A percentile compares a stretch with the other conserved stretches of the same genome.
Conservation (phyloP, 495 filamentous ascomycete species). For the Aeminium ludgeri region DNA sequence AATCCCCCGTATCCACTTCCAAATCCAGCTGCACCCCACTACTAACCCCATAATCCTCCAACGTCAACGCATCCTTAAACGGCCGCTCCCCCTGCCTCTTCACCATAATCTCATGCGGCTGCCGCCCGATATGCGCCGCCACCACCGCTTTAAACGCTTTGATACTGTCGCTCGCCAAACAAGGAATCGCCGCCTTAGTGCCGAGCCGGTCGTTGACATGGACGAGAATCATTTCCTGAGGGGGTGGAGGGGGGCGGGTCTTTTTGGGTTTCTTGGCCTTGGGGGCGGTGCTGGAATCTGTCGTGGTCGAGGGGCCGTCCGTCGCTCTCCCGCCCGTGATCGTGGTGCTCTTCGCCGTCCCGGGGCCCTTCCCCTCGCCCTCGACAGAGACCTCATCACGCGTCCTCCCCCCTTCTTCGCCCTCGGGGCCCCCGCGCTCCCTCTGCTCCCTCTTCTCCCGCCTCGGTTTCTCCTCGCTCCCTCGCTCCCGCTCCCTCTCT, state of each 20-base stretch:
- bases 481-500: slow-evolving; percentile 7
- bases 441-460: background rate
- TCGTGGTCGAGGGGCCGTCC: background rate
- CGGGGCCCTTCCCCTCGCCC: no score
- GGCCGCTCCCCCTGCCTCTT: slow-evolving; percentile 83
- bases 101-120: slow-evolving; percentile 77
- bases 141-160: slow-evolving; percentile 78
- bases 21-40: slow-evolving; percentile 82
- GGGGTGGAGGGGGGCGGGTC: slow-evolving; percentile 22
- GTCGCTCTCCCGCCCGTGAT: background rate
- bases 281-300: background rate
- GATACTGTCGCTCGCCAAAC: slow-evolving; percentile 63
- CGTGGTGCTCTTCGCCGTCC: no score
- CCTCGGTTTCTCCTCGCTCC: background rate
- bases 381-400: no score
- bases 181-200: slow-evolving; percentile 79
- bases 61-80: slow-evolving; percentile 72
- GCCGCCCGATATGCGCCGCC: slow-evolving; percentile 66
- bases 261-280: slow-evolving; percentile 10
- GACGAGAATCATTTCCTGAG: slow-evolving; percentile 78
- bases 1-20: slow-evolving; percentile 21
- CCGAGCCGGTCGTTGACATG: slow-evolving; percentile 83
- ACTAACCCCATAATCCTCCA: slow-evolving; percentile 79
- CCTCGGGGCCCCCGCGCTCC: background rate
- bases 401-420: background rate